A percentile compares a stretch with the other conserved stretches of the same genome.
phyloP scores from a whole-genome alignment of 108 stramenopile genomes.

The Seminavis robusta region DNA sequence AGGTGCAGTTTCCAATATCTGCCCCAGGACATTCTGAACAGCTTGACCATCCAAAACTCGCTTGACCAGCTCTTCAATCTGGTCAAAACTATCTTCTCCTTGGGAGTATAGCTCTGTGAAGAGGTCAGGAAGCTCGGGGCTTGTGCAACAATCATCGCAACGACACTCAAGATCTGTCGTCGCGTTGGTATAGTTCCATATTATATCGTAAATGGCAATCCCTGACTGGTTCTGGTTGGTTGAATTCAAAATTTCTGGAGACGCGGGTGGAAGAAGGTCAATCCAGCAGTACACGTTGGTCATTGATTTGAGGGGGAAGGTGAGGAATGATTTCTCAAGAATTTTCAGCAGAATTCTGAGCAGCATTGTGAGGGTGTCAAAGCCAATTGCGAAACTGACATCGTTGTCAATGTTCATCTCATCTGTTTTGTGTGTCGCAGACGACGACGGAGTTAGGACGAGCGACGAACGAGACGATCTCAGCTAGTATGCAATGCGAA shows the following conservation, averaged over 20 bases:
- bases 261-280: too few relatives aligned
- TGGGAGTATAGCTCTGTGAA: constrained; percentile 20
- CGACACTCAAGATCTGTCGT: too few relatives aligned
- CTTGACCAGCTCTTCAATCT: constrained; percentile 16
- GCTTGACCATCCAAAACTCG: too few relatives aligned
- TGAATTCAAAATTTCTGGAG: too few relatives aligned
- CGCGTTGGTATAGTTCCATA: too few relatives aligned
- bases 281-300: constrained; percentile 54
- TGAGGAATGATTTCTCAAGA: constrained; percentile 37
- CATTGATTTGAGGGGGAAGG: constrained; percentile 43
- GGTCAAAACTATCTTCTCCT: constrained; percentile 4
- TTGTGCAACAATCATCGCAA: too few relatives aligned
- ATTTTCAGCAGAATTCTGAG: constrained; percentile 34
- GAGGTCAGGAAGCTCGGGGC: constrained; percentile 36
- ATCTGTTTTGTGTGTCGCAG: constrained; percentile 7
- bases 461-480: too few relatives aligned
- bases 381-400: constrained; percentile 24
- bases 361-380: constrained; percentile 31
- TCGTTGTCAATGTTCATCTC: constrained; percentile 46
- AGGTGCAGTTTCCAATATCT: constrained; percentile 12
- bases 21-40: constrained; percentile 11
- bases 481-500: too few relatives aligned
- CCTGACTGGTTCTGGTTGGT: too few relatives aligned
- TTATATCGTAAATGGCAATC: too few relatives aligned
- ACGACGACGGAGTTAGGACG: too few relatives aligned